Conservation (phyloP, 169 alveolate genomes). For the Cryptosporidium meleagridis region DNA sequence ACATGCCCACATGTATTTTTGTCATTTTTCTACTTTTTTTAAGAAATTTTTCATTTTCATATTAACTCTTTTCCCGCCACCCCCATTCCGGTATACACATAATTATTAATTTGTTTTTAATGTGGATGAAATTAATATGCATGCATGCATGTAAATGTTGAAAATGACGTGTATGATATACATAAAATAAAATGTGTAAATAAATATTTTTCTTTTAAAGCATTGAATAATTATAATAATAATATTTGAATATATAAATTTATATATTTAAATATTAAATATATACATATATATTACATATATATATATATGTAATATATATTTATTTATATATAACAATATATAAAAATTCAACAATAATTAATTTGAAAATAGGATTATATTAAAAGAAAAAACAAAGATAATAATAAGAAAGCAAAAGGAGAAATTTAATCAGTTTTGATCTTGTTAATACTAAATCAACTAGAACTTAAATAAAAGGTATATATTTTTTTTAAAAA, state of each 20-base stretch:
- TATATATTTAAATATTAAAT: too few relatives aligned
- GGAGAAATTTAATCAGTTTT: background rate
- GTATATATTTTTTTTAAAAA: background rate
- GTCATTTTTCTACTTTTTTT: background rate
- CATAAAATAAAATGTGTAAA: background rate
- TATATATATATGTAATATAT: background rate
- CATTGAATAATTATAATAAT: background rate
- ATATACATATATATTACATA: too few relatives aligned
- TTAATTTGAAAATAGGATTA: background rate
- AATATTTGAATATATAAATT: too few relatives aligned
- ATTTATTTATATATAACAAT: background rate
- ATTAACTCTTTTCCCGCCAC: background rate
- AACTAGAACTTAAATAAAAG: background rate
- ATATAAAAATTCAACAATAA: background rate
- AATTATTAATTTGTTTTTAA: background rate
- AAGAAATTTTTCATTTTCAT: too few relatives aligned
- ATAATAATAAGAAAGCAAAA: background rate
- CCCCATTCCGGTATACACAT: slow-evolving; percentile 1
- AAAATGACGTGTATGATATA: slow-evolving; percentile 26
- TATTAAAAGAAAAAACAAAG: background rate
- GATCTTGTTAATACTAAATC: background rate
- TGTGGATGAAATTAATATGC: slow-evolving; percentile 24
- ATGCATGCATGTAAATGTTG: slow-evolving; percentile 13
- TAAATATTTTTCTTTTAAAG: background rate
- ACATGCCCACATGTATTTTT: background rate